A percentile compares a stretch with the other conserved stretches of the same genome.
phyloP scores from a whole-genome alignment of 164 flowering plant genomes.

The Liquidambar formosana region DNA sequence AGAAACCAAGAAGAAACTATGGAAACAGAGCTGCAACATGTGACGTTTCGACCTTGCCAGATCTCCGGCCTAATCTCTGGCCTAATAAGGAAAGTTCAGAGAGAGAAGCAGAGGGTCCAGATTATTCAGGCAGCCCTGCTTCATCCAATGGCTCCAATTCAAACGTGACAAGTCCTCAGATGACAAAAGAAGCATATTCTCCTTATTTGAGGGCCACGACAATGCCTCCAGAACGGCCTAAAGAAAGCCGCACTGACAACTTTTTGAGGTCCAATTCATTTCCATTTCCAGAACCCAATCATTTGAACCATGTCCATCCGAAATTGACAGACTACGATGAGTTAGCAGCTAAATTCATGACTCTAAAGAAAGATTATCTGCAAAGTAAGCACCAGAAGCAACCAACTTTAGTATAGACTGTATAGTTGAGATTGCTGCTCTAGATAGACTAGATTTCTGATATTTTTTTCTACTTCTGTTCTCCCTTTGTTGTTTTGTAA shows the following conservation, averaged over 20 bases:
- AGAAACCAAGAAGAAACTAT: no score
- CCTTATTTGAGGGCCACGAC: slow-evolving; percentile 54
- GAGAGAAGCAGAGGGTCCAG: slow-evolving; percentile 1
- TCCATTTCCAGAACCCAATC: slow-evolving; percentile 20
- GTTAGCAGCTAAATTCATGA: slow-evolving; percentile 60
- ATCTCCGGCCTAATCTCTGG: no score
- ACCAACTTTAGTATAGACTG: background rate
- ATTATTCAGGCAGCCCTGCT: slow-evolving; percentile 6
- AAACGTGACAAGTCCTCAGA: slow-evolving; percentile 14
- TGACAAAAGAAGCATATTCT: slow-evolving; percentile 10
- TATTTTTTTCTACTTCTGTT: no score
- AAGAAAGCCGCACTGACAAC: slow-evolving; percentile 10
- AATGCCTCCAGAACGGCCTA: slow-evolving; percentile 56
- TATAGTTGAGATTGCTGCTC: no score
- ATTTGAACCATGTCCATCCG: slow-evolving; percentile 64
- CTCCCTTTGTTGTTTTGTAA: no score
- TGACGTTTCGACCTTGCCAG: no score
- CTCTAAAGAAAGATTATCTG: slow-evolving; percentile 47
- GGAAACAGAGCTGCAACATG: background rate
- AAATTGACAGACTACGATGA: slow-evolving; percentile 84
- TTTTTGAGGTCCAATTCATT: slow-evolving; percentile 38
- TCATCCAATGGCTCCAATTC: slow-evolving; percentile 20
- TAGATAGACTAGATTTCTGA: no score
- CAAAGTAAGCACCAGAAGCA: slow-evolving; percentile 16
- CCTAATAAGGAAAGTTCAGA: slow-evolving; percentile 1